These are phyloP conservation scores for Leccinum ambiguum DNA, from an alignment of 1,284 basidiomycete species.

Conservation along the genomic window DNA sequence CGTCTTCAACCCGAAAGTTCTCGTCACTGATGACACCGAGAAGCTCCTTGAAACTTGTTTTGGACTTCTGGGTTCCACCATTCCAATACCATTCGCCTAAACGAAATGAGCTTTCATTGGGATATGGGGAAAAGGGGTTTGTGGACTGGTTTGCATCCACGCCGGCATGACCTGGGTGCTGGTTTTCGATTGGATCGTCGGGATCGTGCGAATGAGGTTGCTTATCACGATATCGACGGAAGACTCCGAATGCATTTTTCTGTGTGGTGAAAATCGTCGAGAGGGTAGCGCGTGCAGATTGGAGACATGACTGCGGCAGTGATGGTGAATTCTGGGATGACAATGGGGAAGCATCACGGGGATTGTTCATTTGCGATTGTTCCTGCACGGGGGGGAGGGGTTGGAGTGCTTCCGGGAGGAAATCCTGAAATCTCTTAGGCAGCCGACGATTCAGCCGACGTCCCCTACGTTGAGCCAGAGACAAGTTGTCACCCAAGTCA, in stretches of 20 bases:
- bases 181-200: background rate
- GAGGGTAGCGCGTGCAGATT: too few species aligned
- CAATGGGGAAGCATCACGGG: background rate
- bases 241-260: too few species aligned
- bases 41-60: too few species aligned
- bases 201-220: too few species aligned
- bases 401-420: background rate
- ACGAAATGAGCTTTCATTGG: background rate
- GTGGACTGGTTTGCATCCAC: background rate
- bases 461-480: background rate
- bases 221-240: too few species aligned
- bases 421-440: background rate
- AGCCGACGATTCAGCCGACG: background rate
- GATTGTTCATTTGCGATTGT: background rate
- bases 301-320: too few species aligned
- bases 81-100: background rate
- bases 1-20: too few species aligned
- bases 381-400: background rate
- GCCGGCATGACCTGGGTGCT: background rate
- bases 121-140: background rate
- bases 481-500: background rate
- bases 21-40: too few species aligned
- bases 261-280: too few species aligned
- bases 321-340: too few species aligned
- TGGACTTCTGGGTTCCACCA: too few species aligned